Conservation (phyloP, 1,284 basidiomycete species). For the Cutaneotrichosporon mucoides region DNA sequence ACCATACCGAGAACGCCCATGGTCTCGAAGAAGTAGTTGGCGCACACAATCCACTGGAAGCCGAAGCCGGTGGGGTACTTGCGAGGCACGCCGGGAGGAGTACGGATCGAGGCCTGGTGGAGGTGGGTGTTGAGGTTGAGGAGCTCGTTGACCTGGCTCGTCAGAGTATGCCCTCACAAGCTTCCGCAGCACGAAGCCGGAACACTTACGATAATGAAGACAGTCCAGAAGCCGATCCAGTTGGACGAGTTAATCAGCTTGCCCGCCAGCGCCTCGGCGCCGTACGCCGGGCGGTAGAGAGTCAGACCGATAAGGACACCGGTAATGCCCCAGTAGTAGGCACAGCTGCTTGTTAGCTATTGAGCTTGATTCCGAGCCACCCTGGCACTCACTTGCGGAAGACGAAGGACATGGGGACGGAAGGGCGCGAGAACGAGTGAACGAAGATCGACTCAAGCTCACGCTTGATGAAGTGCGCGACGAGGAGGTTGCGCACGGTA, state of each 20-base stretch:
- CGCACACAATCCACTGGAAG: constrained; percentile 78
- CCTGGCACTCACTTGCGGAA: constrained; percentile 74
- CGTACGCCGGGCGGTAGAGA: constrained; percentile 66
- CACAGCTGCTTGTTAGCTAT: constrained; percentile 57
- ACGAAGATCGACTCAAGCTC: constrained; percentile 91
- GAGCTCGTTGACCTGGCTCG: constrained; percentile 71
- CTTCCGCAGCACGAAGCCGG: background rate
- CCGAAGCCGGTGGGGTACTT: constrained; percentile 75
- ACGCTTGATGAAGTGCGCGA: constrained; percentile 87
- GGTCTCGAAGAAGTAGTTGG: constrained; percentile 94
- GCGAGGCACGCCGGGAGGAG: constrained; percentile 71
- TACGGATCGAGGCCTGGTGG: constrained; percentile 75
- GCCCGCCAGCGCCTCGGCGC: constrained; percentile 62
- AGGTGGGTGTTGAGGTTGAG: constrained; percentile 82
- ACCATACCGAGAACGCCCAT: constrained; percentile 71
- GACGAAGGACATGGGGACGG: constrained; percentile 84
- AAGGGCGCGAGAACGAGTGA: constrained; percentile 90
- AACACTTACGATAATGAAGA: constrained; percentile 67
- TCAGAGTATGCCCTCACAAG: background rate
- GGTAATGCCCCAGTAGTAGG: constrained; percentile 80
- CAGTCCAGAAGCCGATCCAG: constrained; percentile 66
- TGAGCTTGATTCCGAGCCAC: background rate
- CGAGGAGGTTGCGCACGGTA: constrained; percentile 69
- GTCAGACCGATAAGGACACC: constrained; percentile 74
- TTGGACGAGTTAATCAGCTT: constrained; percentile 63